A percentile compares a stretch with the other conserved stretches of the same genome.
These are phyloP conservation scores for Fonsecaea pugnacius DNA, from an alignment of 2,329 filamentous ascomycete species.

Conservation along the genomic window DNA sequence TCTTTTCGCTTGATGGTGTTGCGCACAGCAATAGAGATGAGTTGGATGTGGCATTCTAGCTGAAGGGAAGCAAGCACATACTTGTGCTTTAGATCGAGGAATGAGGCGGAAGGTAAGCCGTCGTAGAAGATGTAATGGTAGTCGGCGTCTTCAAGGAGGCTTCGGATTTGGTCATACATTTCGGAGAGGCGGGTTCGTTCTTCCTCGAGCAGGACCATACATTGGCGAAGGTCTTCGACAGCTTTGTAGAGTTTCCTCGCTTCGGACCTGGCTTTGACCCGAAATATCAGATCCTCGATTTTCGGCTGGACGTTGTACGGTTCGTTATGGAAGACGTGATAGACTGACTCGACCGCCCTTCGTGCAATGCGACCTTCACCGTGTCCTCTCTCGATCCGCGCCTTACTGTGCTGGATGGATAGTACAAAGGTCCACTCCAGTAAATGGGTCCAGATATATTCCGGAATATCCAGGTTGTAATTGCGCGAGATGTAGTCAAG, in stretches of 20 bases:
- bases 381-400: slow-evolving; percentile 41
- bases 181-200: slow-evolving; percentile 25
- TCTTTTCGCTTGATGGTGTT: slow-evolving; percentile 29
- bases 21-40: slow-evolving; percentile 26
- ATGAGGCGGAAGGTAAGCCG: slow-evolving; percentile 27
- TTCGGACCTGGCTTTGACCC: slow-evolving; percentile 18
- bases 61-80: slow-evolving; percentile 29
- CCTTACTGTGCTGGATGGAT: slow-evolving; percentile 46
- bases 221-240: slow-evolving; percentile 26
- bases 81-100: slow-evolving; percentile 31
- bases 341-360: slow-evolving; percentile 59
- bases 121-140: slow-evolving; percentile 22
- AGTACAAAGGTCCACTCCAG: slow-evolving; percentile 70
- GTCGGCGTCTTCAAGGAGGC: slow-evolving; percentile 2
- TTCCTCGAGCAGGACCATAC: slow-evolving; percentile 28
- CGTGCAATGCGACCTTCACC: slow-evolving; percentile 46
- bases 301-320: slow-evolving; percentile 63
- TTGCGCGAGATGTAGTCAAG: slow-evolving; percentile 66
- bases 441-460: slow-evolving; percentile 67
- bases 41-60: slow-evolving; percentile 31
- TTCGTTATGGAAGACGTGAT: slow-evolving; percentile 62
- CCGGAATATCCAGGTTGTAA: slow-evolving; percentile 63
- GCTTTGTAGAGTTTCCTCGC: slow-evolving; percentile 16
- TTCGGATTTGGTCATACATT: slow-evolving; percentile 28
- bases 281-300: slow-evolving; percentile 46